Percentiles rank a stretch among this genome's conserved stretches.
phyloP scores from a whole-genome alignment of 164 flowering plant species.

The Liriodendron chinense region DNA sequence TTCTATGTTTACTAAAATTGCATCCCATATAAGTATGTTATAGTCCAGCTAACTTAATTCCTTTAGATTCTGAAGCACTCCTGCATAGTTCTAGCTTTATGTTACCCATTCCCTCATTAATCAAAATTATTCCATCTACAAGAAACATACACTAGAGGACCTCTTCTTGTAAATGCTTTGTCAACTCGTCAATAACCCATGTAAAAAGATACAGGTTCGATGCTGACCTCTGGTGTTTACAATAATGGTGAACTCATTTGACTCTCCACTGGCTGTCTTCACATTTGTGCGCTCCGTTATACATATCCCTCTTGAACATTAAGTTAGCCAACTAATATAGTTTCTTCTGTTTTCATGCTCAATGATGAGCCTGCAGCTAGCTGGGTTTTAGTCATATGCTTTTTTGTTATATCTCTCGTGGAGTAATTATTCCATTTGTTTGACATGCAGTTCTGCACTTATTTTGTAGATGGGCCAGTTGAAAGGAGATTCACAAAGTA shows the following conservation, averaged over 20 bases:
- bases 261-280: no score
- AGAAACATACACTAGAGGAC: no score
- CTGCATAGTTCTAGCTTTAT: no score
- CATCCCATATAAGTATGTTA: not conserved
- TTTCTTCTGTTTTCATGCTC: not conserved
- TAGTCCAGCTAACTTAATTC: no score
- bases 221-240: no score
- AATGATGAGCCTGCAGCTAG: not conserved
- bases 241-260: no score
- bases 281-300: not conserved
- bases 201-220: no score
- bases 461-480: slow-evolving; percentile 88
- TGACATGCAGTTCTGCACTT: slow-evolving; percentile 96
- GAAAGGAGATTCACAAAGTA: slow-evolving; percentile 57
- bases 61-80: no score
- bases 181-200: no score
- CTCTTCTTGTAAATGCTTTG: no score
- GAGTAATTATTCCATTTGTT: slow-evolving; percentile 63
- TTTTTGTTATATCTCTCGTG: slow-evolving; percentile 24
- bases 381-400: not conserved
- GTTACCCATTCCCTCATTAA: no score
- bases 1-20: not conserved
- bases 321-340: not conserved
- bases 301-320: not conserved
- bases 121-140: no score